phyloP scores from a whole-genome alignment of 192 early-diverging fungal genomes.

The Chytriomyces sp. region DNA sequence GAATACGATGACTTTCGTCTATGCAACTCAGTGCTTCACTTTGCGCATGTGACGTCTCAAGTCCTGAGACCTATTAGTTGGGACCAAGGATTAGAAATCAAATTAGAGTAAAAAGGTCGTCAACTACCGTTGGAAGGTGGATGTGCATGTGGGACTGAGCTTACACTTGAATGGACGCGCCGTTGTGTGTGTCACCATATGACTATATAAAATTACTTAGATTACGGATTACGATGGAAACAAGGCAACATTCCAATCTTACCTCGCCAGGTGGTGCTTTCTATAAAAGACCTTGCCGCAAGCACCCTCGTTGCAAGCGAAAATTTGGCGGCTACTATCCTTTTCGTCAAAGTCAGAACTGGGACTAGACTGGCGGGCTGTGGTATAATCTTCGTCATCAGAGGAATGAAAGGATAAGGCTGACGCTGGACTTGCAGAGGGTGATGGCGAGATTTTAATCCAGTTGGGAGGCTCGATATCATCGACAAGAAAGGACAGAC shows the following conservation, averaged over 20 bases:
- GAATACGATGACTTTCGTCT: neutral
- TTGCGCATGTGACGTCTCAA: constrained; percentile 4
- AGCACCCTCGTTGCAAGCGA: neutral
- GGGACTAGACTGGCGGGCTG: neutral
- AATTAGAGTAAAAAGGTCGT: too few relatives aligned
- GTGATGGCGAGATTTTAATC: neutral
- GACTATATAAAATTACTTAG: too few relatives aligned
- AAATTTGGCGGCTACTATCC: neutral
- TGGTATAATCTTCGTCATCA: neutral
- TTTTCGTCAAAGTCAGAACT: neutral
- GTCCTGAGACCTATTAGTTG: too few relatives aligned
- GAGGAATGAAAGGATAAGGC: neutral
- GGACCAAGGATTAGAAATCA: too few relatives aligned
- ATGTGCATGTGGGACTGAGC: neutral
- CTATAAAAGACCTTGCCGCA: neutral
- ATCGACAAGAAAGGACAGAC: neutral
- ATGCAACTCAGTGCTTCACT: constrained; percentile 1
- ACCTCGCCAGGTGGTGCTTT: neutral
- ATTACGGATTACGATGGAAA: too few relatives aligned
- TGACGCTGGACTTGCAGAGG: neutral
- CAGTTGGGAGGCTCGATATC: neutral
- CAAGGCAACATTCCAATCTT: too few relatives aligned
- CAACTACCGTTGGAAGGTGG: neutral
- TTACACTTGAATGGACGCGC: neutral
- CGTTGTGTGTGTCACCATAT: neutral